Conservation (phyloP, 176 grass and related monocot species). For the Ensete ventricosum region DNA sequence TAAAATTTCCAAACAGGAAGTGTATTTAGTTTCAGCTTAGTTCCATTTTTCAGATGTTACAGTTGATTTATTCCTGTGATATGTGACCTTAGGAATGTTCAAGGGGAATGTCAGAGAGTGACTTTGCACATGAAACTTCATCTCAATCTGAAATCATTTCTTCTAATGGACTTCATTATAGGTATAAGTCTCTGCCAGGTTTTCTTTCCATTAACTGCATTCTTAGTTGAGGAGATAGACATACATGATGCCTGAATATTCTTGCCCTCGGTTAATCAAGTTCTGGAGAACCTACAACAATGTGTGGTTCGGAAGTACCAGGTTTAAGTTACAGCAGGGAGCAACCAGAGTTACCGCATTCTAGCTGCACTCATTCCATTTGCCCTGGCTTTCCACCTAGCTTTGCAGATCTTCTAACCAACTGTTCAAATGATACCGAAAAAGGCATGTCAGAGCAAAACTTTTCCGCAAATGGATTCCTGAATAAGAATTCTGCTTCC, state of each 20-base stretch:
- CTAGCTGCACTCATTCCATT: slow-evolving; percentile 21
- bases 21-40: neutral
- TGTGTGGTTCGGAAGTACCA: slow-evolving; percentile 22
- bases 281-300: slow-evolving; percentile 28
- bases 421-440: slow-evolving; percentile 27
- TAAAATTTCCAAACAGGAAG: neutral
- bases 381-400: slow-evolving; percentile 40
- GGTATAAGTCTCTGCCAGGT: slow-evolving; percentile 15
- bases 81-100: slow-evolving; percentile 32
- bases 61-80: neutral
- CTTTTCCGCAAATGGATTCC: neutral
- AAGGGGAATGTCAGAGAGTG: slow-evolving; percentile 26
- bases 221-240: neutral
- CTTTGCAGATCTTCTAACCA: slow-evolving; percentile 47
- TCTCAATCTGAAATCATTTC: slow-evolving; percentile 42
- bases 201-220: neutral
- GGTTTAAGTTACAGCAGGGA: slow-evolving; percentile 29
- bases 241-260: neutral
- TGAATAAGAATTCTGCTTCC: neutral
- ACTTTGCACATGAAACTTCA: slow-evolving; percentile 40
- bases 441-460: slow-evolving; percentile 20
- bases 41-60: neutral
- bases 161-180: slow-evolving; percentile 39
- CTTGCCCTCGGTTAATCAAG: slow-evolving; percentile 24
- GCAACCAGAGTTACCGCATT: slow-evolving; percentile 13